Evolutionary conservation across 139 green algal genomes (phyloP).

Genomic region (Chara braunii): DNA sequence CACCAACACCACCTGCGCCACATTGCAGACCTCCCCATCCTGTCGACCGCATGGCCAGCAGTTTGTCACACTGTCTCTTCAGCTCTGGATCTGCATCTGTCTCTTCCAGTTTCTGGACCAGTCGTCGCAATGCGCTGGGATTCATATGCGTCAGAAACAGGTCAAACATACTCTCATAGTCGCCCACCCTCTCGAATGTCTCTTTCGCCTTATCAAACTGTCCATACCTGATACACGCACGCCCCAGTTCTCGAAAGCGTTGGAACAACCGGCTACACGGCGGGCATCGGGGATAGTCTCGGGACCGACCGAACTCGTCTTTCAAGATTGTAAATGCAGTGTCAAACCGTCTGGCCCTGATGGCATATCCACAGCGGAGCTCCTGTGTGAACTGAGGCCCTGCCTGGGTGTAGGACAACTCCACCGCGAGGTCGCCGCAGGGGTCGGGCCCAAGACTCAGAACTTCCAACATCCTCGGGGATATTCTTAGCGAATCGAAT

Average conservation of each 20-base stretch:
- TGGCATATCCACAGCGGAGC: slow-evolving; percentile 17
- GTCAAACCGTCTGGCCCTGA: slow-evolving; percentile 19
- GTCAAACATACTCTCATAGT: slow-evolving; percentile 36
- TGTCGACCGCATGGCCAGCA: slow-evolving; percentile 25
- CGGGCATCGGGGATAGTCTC: slow-evolving; percentile 29
- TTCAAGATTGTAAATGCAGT: slow-evolving; percentile 18
- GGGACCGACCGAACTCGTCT: slow-evolving; percentile 29
- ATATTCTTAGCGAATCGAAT: slow-evolving; percentile 30
- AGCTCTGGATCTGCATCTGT: slow-evolving; percentile 24
- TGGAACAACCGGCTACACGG: slow-evolving; percentile 14
- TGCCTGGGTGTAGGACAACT: slow-evolving; percentile 25
- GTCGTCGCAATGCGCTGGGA: slow-evolving; percentile 19
- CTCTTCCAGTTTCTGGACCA: slow-evolving; percentile 20
- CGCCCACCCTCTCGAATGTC: slow-evolving; percentile 9
- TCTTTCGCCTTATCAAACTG: slow-evolving; percentile 37
- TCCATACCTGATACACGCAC: slow-evolving; percentile 36
- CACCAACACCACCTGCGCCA: too few relatives aligned
- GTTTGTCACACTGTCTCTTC: not conserved
- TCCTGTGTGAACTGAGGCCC: slow-evolving; percentile 42
- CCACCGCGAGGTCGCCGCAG: slow-evolving; percentile 21
- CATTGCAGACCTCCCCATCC: too few relatives aligned
- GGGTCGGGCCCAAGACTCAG: slow-evolving; percentile 16
- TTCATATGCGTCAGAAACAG: slow-evolving; percentile 36
- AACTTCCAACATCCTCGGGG: slow-evolving; percentile 23
- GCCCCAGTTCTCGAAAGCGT: slow-evolving; percentile 24